phyloP scores from a whole-genome alignment of 148 eudicot species.

The Nyssa sinensis region DNA sequence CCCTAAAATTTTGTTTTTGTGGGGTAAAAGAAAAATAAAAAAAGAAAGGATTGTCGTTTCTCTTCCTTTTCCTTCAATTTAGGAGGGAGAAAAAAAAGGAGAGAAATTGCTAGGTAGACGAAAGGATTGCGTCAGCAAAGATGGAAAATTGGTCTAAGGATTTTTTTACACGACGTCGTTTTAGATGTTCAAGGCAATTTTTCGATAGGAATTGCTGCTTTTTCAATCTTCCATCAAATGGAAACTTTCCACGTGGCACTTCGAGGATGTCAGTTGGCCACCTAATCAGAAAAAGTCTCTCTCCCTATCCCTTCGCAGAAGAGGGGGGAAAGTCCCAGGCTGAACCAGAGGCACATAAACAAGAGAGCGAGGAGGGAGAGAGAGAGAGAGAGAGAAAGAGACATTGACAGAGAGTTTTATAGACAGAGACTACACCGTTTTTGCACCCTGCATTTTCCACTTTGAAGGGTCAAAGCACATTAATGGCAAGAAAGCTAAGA shows the following conservation, averaged over 20 bases:
- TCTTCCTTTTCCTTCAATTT: too few relatives aligned
- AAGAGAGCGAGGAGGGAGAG: constrained; percentile 4
- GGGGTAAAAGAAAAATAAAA: too few relatives aligned
- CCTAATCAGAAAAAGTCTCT: constrained; percentile 13
- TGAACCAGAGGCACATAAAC: neutral
- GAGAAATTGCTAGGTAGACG: too few relatives aligned
- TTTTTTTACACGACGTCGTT: too few relatives aligned
- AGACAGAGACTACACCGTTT: neutral
- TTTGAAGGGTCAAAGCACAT: neutral
- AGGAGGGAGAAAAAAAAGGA: too few relatives aligned
- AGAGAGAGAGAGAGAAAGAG: constrained; percentile 12
- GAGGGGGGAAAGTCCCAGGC: neutral
- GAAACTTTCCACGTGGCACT: constrained; percentile 23
- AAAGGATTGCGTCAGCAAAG: too few relatives aligned
- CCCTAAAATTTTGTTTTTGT: too few relatives aligned
- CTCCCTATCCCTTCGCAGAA: constrained; percentile 26
- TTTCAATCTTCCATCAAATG: constrained; percentile 11
- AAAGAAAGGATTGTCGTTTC: too few relatives aligned
- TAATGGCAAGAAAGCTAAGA: neutral
- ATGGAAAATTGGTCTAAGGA: too few relatives aligned
- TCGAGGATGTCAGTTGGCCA: constrained; percentile 4
- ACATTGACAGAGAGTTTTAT: constrained; percentile 10
- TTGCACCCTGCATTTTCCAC: constrained; percentile 1
- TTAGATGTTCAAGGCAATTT: neutral
- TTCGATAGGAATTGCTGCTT: neutral